Evolutionary conservation across 345 rosid species (phyloP).

Genomic region (Theobroma cacao): DNA sequence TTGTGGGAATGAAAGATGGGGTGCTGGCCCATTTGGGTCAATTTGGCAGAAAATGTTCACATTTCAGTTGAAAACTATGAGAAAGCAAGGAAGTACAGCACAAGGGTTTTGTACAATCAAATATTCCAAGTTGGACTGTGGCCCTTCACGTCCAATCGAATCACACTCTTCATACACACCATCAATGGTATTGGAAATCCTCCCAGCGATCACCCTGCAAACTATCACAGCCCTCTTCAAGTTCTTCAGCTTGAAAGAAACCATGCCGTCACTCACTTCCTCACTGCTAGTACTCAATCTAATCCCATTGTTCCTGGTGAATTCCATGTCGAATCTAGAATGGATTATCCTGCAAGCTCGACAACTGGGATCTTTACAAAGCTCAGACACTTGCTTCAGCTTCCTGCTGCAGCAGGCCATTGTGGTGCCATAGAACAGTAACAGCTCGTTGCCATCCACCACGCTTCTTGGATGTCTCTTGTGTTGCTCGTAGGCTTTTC

Average conservation of each 20-base stretch:
- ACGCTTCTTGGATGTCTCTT: conserved; percentile 38
- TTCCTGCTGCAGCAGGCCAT: conserved; percentile 36
- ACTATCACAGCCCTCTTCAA: conserved; percentile 36
- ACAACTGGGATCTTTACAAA: conserved; percentile 39
- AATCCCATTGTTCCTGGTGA: conserved; percentile 27
- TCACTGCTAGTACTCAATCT: conserved; percentile 30
- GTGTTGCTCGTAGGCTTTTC: conserved; percentile 23
- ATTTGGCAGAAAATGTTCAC: background rate
- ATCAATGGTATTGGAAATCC: conserved; percentile 13
- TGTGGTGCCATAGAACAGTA: conserved; percentile 47
- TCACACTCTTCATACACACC: conserved; percentile 17
- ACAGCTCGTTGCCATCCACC: conserved; percentile 52
- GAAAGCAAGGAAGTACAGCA: conserved; percentile 52
- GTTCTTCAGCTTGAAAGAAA: conserved; percentile 19
- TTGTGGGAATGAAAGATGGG: background rate
- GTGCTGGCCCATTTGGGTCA: background rate
- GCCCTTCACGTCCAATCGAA: conserved; percentile 11
- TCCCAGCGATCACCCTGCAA: conserved; percentile 40
- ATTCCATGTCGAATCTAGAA: conserved; percentile 29
- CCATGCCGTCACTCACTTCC: conserved; percentile 30
- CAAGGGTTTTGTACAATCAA: conserved; percentile 30
- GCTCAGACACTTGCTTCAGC: conserved; percentile 23
- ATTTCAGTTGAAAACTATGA: conserved; percentile 37
- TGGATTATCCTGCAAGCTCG: conserved; percentile 37
- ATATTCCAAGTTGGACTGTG: conserved; percentile 7